A percentile compares a stretch with the other conserved stretches of the same genome.
Conservation (phyloP, 2,329 filamentous ascomycete genomes). For the Pseudogymnoascus sp. region DNA sequence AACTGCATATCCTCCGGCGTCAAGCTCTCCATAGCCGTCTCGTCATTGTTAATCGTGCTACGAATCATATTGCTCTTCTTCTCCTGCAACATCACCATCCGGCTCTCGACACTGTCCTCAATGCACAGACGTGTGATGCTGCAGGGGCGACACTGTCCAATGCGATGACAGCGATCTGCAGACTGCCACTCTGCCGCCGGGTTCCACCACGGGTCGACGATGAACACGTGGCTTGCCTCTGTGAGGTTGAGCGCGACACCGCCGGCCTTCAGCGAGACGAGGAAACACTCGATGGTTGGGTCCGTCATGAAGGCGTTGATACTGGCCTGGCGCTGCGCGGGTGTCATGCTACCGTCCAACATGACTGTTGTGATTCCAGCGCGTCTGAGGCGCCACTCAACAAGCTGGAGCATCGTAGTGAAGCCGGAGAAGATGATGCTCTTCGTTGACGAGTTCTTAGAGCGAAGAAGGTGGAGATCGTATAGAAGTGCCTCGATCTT, state of each 20-base stretch:
- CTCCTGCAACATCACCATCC: slow-evolving; percentile 93
- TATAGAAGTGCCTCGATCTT: slow-evolving; percentile 97
- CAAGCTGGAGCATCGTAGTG: slow-evolving; percentile 92
- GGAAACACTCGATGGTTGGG: slow-evolving; percentile 86
- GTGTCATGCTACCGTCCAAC: slow-evolving; percentile 96
- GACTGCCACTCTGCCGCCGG: slow-evolving; percentile 99
- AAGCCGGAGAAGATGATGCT: slow-evolving; percentile 98
- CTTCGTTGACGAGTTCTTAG: slow-evolving; percentile 88
- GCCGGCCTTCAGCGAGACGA: slow-evolving; percentile 92
- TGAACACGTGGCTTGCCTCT: slow-evolving; percentile 90
- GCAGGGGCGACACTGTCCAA: slow-evolving; percentile 88
- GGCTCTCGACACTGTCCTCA: slow-evolving; percentile 91
- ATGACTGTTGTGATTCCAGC: slow-evolving; percentile 98
- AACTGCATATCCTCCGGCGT: slow-evolving; percentile 93
- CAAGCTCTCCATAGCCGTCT: slow-evolving; percentile 83
- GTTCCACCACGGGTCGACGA: slow-evolving; percentile 99
- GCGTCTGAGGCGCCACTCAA: slow-evolving; percentile 91
- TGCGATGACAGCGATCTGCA: slow-evolving; percentile 88
- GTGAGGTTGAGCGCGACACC: slow-evolving; percentile 94
- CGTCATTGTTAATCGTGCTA: slow-evolving; percentile 90
- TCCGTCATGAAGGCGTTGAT: slow-evolving; percentile 98
- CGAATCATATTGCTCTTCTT: slow-evolving; percentile 99
- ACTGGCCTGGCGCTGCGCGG: slow-evolving; percentile 82
- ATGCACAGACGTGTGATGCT: slow-evolving; percentile 92
- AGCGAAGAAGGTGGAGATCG: slow-evolving; percentile 84